Evolutionary conservation across 2,329 filamentous ascomycete genomes (phyloP).

Genomic region (Penicillium sclerotigenum): DNA sequence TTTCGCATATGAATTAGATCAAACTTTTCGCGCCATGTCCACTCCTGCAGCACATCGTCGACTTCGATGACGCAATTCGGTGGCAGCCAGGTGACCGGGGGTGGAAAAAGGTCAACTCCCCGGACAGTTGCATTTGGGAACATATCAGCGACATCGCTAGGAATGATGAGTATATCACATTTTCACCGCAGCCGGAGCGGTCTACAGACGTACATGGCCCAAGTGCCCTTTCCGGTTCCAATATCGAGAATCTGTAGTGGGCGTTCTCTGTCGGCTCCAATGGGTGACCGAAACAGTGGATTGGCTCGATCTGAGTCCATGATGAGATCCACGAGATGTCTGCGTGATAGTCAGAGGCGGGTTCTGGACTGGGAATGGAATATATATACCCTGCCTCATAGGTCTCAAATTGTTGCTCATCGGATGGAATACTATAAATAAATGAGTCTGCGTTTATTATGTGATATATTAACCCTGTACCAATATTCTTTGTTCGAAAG

Average conservation of each 20-base stretch:
- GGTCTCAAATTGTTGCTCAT: slow-evolving; percentile 8
- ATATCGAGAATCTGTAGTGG: slow-evolving; percentile 13
- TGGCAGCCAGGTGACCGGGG: slow-evolving; percentile 23
- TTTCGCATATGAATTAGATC: slow-evolving; percentile 28
- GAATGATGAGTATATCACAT: neutral
- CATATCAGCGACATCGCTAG: slow-evolving; percentile 23
- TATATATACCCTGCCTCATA: slow-evolving; percentile 4
- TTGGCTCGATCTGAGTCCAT: slow-evolving; percentile 13
- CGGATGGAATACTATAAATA: slow-evolving; percentile 1
- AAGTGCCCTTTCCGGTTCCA: slow-evolving; percentile 16
- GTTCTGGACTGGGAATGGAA: neutral
- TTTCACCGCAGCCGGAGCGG: neutral
- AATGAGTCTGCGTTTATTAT: neutral
- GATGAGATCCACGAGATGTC: slow-evolving; percentile 15
- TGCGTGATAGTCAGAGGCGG: neutral
- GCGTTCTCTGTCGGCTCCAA: slow-evolving; percentile 1
- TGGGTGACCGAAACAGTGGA: slow-evolving; percentile 11
- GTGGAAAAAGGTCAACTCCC: slow-evolving; percentile 27
- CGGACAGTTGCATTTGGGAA: slow-evolving; percentile 19
- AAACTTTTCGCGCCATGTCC: slow-evolving; percentile 25
- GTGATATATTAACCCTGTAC: neutral
- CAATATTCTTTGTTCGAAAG: slow-evolving; percentile 6
- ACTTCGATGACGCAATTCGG: slow-evolving; percentile 32
- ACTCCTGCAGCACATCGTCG: slow-evolving; percentile 24
- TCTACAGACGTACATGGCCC: slow-evolving; percentile 18